A percentile compares a stretch with the other conserved stretches of the same genome.
Evolutionary conservation across 106 monocot species (phyloP).

Genomic region (Xerophyta viscosa): DNA sequence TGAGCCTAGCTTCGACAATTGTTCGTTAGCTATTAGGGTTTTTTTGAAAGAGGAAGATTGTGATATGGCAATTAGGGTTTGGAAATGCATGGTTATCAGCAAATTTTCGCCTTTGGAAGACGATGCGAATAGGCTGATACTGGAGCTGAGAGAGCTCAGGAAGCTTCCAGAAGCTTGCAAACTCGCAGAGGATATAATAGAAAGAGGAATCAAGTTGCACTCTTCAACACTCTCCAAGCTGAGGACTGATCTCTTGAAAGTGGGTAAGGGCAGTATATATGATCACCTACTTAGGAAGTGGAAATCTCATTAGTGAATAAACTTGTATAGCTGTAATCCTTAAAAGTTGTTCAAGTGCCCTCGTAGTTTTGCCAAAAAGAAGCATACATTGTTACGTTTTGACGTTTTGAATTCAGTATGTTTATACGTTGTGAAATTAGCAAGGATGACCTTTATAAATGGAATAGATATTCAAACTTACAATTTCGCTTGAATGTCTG

Average conservation of each 20-base stretch:
- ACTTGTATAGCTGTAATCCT: not conserved
- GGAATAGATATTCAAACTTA: too few species aligned
- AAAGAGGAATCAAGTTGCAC: constrained; percentile 54
- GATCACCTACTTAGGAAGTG: constrained; percentile 58
- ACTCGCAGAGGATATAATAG: constrained; percentile 71
- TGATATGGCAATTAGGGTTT: constrained; percentile 34
- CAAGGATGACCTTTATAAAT: too few species aligned
- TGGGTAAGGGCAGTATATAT: constrained; percentile 43
- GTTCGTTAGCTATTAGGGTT: constrained; percentile 19
- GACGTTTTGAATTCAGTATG: too few species aligned
- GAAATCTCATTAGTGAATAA: constrained; percentile 36
- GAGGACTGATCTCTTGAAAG: constrained; percentile 31
- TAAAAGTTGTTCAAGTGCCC: too few species aligned
- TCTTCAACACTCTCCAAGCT: constrained; percentile 60
- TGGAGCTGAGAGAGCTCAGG: constrained; percentile 14
- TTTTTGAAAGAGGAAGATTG: constrained; percentile 30
- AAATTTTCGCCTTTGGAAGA: constrained; percentile 36
- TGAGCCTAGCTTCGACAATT: constrained; percentile 21
- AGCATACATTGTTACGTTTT: too few species aligned
- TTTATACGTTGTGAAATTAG: too few species aligned
- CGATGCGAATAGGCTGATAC: constrained; percentile 43
- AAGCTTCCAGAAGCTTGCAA: constrained; percentile 73
- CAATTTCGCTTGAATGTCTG: too few species aligned
- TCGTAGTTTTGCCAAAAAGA: too few species aligned
- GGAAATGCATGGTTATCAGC: constrained; percentile 53